Conservation (phyloP, 2,329 filamentous ascomycete species). For the Coniochaeta hoffmannii region DNA sequence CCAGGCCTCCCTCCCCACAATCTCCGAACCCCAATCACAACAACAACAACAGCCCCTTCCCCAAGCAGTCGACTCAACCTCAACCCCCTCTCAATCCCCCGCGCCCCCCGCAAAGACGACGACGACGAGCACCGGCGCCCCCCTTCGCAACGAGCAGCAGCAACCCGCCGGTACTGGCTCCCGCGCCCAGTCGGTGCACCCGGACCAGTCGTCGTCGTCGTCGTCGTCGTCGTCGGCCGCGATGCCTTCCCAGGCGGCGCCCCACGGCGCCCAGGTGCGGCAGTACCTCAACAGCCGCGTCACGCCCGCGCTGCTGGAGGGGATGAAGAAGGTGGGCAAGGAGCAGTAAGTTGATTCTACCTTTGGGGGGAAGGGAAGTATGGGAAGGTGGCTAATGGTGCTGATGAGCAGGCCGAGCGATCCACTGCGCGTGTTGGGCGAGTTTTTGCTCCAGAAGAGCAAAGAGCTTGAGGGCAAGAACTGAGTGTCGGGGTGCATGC, state of each 20-base stretch:
- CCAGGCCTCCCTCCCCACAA: background rate
- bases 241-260: constrained; percentile 51
- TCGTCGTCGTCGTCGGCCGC: background rate
- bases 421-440: constrained; percentile 61
- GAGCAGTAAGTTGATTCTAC: constrained; percentile 54
- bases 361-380: background rate
- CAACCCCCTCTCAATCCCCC: background rate
- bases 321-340: constrained; percentile 65
- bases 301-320: constrained; percentile 60
- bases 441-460: constrained; percentile 62
- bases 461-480: constrained; percentile 52
- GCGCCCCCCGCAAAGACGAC: constrained; percentile 34
- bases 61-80: too few relatives aligned
- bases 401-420: constrained; percentile 52
- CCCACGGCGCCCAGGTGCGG: constrained; percentile 61
- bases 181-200: constrained; percentile 49
- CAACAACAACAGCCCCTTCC: background rate
- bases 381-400: background rate
- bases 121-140: constrained; percentile 42
- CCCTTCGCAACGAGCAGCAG: constrained; percentile 23
- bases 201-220: constrained; percentile 38
- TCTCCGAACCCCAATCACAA: background rate
- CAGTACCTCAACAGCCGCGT: constrained; percentile 67
- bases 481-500: too few relatives aligned
- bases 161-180: constrained; percentile 26